Evolutionary conservation across 805 yeast species (phyloP).

Genomic region (Candida insectorum): DNA sequence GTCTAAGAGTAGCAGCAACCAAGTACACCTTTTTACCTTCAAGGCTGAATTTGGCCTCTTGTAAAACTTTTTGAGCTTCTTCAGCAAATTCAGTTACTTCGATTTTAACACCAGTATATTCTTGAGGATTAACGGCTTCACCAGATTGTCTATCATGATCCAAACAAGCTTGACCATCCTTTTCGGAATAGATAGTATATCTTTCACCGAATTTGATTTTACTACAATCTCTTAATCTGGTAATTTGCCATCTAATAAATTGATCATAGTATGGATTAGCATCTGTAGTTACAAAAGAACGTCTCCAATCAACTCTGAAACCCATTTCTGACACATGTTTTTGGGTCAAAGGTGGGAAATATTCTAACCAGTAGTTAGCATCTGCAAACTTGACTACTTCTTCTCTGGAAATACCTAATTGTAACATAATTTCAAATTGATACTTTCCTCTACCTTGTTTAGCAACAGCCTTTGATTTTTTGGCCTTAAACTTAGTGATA

Average conservation of each 20-base stretch:
- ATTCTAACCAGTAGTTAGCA: constrained; percentile 84
- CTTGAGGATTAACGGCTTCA: constrained; percentile 96
- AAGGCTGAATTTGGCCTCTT: constrained; percentile 44
- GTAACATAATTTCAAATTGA: constrained; percentile 95
- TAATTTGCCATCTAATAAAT: constrained; percentile 95
- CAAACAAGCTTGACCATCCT: constrained; percentile 99
- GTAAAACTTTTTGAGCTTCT: constrained; percentile 50
- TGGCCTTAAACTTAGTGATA: constrained; percentile 86
- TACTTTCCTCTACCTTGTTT: constrained; percentile 92
- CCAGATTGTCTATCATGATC: constrained; percentile 98
- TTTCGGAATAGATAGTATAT: constrained; percentile 94
- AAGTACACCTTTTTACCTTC: constrained; percentile 66
- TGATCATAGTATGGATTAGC: constrained; percentile 93
- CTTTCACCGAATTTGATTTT: constrained; percentile 98
- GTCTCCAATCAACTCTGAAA: constrained; percentile 96
- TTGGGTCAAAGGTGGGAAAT: constrained; percentile 88
- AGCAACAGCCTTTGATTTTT: constrained; percentile 90
- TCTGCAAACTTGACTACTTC: constrained; percentile 89
- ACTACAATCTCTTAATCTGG: constrained; percentile 75
- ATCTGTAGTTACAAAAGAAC: constrained; percentile 93
- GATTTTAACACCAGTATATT: constrained; percentile 91
- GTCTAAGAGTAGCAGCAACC: constrained; percentile 96
- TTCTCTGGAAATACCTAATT: constrained; percentile 80
- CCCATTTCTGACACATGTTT: constrained; percentile 79
- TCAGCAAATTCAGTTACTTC: constrained; percentile 57